These are phyloP conservation scores for Linderina pennispora DNA, from an alignment of 192 early-diverging fungal genomes.

Conservation along the genomic window DNA sequence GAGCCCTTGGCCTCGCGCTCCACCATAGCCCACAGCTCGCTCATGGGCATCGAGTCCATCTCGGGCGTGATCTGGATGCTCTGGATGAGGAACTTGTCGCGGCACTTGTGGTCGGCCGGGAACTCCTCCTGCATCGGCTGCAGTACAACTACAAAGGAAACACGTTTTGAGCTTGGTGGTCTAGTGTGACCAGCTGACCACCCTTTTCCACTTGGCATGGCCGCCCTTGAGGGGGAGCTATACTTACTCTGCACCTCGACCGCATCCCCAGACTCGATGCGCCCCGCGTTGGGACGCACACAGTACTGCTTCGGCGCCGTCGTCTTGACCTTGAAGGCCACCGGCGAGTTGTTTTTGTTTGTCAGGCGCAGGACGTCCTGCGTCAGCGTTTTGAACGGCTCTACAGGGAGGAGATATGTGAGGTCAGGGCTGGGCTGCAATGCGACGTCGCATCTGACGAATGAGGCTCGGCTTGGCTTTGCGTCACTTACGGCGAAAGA, in stretches of 20 bases:
- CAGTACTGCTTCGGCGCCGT: constrained; percentile 98
- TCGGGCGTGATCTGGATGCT: constrained; percentile 71
- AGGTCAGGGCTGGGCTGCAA: constrained; percentile 1
- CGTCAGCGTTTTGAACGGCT: constrained; percentile 58
- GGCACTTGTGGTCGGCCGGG: constrained; percentile 72
- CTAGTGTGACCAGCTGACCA: no score
- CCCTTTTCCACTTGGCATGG: no score
- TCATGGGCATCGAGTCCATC: constrained; percentile 52
- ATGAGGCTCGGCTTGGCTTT: neutral
- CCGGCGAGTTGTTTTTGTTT: constrained; percentile 58
- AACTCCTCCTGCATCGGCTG: constrained; percentile 86
- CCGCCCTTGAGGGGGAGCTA: no score
- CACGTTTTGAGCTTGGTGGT: no score
- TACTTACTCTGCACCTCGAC: constrained; percentile 75
- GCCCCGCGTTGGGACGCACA: constrained; percentile 88
- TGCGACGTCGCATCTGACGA: constrained; percentile 2
- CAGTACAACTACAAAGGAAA: constrained; percentile 60
- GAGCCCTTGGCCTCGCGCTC: constrained; percentile 55
- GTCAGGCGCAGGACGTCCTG: constrained; percentile 52
- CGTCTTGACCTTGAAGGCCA: constrained; percentile 99
- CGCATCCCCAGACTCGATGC: constrained; percentile 59
- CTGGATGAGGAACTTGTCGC: constrained; percentile 97
- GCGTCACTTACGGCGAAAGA: constrained; percentile 54
- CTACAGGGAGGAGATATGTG: constrained; percentile 18
- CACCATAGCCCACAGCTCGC: constrained; percentile 66